Conservation (phyloP, 768 basidiomycete species). For the Tulasnella calospora region DNA sequence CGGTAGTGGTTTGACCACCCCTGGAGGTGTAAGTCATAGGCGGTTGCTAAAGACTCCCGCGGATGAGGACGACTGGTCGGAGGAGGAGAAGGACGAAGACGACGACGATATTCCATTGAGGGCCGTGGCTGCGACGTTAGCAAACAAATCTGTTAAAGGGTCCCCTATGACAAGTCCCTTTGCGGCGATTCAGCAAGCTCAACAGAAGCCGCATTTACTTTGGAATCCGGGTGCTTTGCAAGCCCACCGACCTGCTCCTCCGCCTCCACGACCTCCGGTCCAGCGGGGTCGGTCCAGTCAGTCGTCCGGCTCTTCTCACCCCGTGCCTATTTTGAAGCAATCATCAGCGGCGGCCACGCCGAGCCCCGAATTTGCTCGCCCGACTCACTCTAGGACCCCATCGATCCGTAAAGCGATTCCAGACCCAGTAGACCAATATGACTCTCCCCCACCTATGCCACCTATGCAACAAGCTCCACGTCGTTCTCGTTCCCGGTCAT, state of each 20-base stretch:
- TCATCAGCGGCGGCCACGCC: background rate
- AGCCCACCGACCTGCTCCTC: background rate
- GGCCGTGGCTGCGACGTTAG: background rate
- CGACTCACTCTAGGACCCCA: background rate
- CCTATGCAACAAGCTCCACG: background rate
- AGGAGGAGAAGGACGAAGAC: constrained; percentile 12
- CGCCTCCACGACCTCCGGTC: constrained; percentile 7
- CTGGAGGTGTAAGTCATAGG: background rate
- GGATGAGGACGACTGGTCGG: constrained; percentile 17
- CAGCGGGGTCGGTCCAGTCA: background rate
- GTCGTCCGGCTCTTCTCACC: background rate
- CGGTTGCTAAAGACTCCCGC: background rate
- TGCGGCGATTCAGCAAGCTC: background rate
- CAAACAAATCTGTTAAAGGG: background rate
- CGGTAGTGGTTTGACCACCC: background rate
- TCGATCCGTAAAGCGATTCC: background rate
- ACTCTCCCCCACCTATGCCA: background rate
- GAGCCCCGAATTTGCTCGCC: background rate
- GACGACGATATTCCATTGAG: constrained; percentile 6
- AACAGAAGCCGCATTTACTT: background rate
- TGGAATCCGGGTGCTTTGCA: background rate
- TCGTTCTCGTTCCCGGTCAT: background rate
- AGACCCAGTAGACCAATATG: background rate
- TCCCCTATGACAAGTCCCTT: background rate
- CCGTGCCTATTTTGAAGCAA: background rate